phyloP scores from a whole-genome alignment of 306 rosid genomes.

The Datisca glomerata region DNA sequence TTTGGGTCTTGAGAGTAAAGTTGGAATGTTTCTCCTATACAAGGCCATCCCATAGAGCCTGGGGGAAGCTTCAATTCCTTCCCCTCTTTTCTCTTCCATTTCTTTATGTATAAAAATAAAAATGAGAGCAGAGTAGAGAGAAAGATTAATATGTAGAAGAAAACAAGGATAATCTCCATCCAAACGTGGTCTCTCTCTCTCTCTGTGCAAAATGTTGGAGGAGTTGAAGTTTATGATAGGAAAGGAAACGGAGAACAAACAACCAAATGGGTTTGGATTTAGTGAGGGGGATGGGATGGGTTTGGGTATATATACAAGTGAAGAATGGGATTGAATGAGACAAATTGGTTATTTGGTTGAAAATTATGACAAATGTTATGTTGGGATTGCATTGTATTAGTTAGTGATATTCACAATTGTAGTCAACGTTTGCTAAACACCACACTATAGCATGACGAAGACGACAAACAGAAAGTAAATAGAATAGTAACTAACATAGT shows the following conservation, averaged over 20 bases:
- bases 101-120: slow-evolving; percentile 20
- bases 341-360: not conserved
- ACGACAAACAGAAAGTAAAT: too few species aligned
- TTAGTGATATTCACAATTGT: not conserved
- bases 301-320: slow-evolving; percentile 19
- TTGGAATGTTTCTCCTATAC: slow-evolving; percentile 62
- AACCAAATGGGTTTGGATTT: slow-evolving; percentile 1
- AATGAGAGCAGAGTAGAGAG: slow-evolving; percentile 25
- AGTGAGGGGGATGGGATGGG: slow-evolving; percentile 11
- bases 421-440: too few species aligned
- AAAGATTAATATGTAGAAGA: slow-evolving; percentile 23
- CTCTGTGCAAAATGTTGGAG: slow-evolving; percentile 1
- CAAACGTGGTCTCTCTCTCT: slow-evolving; percentile 10
- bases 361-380: not conserved
- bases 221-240: not conserved
- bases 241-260: not conserved
- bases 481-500: too few species aligned
- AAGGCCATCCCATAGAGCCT: slow-evolving; percentile 92
- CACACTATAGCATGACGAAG: too few species aligned
- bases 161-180: slow-evolving; percentile 42
- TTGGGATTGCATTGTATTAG: not conserved
- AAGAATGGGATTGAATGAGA: not conserved
- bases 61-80: slow-evolving; percentile 48
- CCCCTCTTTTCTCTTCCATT: slow-evolving; percentile 7
- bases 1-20: too few species aligned